Evolutionary conservation across 495 filamentous ascomycete species (phyloP).

Genomic region (Trichoderma gamsii): DNA sequence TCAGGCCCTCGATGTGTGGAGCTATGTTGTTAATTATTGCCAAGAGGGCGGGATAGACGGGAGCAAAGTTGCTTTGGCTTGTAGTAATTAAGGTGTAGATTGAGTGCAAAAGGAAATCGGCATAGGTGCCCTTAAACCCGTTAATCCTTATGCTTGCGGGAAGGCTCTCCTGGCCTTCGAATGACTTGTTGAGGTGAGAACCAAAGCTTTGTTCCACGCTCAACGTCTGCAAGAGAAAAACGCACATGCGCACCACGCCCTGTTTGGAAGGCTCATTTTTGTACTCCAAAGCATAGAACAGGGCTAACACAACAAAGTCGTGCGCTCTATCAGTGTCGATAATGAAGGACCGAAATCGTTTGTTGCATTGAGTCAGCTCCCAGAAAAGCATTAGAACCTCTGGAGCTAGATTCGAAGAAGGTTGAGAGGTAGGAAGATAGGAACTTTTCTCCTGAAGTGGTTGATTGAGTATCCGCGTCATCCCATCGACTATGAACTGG

Average conservation of each 20-base stretch:
- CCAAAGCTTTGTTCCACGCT: slow-evolving; percentile 92
- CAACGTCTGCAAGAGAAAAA: slow-evolving; percentile 91
- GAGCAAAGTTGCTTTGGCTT: slow-evolving; percentile 84
- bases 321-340: slow-evolving; percentile 91
- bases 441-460: slow-evolving; percentile 82
- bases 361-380: slow-evolving; percentile 97
- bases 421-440: slow-evolving; percentile 83
- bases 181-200: slow-evolving; percentile 78
- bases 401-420: slow-evolving; percentile 77
- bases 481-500: slow-evolving; percentile 93
- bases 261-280: slow-evolving; percentile 81
- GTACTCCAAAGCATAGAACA: slow-evolving; percentile 90
- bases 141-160: slow-evolving; percentile 72
- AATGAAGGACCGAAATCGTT: slow-evolving; percentile 92
- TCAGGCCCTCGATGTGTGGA: slow-evolving; percentile 71
- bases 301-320: slow-evolving; percentile 83
- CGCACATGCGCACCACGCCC: slow-evolving; percentile 90
- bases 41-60: slow-evolving; percentile 87
- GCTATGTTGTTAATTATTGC: slow-evolving; percentile 92
- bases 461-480: slow-evolving; percentile 89
- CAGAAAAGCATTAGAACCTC: slow-evolving; percentile 98
- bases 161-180: slow-evolving; percentile 83
- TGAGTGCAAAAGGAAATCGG: slow-evolving; percentile 89
- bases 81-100: slow-evolving; percentile 88
- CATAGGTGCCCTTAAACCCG: slow-evolving; percentile 86